Evolutionary conservation across 805 yeast species (phyloP), one percentile per base, ranked within the genome.

Genomic region (Saturnispora bothae): DNA sequence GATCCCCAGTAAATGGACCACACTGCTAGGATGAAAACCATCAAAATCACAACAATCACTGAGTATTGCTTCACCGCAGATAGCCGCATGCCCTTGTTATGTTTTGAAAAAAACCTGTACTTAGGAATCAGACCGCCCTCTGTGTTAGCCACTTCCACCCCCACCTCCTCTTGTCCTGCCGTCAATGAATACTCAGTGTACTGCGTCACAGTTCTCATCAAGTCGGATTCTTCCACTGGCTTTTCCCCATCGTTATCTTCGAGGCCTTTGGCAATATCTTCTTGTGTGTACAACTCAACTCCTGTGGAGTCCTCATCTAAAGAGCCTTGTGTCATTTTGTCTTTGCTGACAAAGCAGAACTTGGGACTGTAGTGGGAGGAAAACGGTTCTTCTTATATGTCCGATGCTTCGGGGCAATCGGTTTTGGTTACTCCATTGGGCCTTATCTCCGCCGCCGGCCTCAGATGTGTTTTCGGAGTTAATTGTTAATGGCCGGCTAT

Each of bases 1-100:
- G 69, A 57, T 30, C 69, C 68, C 81, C 81, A 68, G 59, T 69
- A 60, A 43, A 63, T 53, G 48, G 77, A 55, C 46, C 65, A 51
- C 37, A 63, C 62, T 27, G 53, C 48, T 35, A 71, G 47, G 23
- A 69, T 56, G 36, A 59, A 57, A 5, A 51, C 33, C 14, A 61
- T 59, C 54, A 74, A 54, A 3, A 48, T 17, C 0, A 56, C 12
- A 8, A 56, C 28, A 17, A 52, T 45, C 1, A 33, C 13, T 0
- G 31, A 5, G 33, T 43, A 53, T 27, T 44, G 44, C 9, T 35
- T 45, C 10, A 46, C 26, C 16, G 50, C 41, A 3, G 13, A 13
- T 2, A 23, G 33, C 30, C 57, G 45, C 25, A 41, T 20, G 2
- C 27, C 14, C 6, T 31, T 21, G 33, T 46, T 51, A 18, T 44